Evolutionary conservation across 2,329 filamentous ascomycete genomes (phyloP).

Genomic region (Gaeumannomyces sp.): DNA sequence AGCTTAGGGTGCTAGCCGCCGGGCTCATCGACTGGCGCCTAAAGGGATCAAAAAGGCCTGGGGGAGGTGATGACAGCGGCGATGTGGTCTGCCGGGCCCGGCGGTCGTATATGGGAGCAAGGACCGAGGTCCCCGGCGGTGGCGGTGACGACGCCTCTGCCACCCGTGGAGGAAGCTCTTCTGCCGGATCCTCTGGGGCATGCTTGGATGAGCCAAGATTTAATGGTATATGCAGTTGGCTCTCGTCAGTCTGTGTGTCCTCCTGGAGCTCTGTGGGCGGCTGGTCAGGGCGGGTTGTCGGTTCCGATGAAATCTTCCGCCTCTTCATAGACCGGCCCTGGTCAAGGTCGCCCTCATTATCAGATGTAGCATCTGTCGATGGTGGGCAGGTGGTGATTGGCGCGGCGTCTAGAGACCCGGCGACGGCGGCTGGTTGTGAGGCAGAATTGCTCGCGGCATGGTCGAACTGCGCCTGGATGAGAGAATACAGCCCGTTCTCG

Average conservation of each 20-base stretch:
- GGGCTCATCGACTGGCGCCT: slow-evolving; percentile 23
- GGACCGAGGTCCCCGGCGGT: slow-evolving; percentile 18
- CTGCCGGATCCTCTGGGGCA: background rate
- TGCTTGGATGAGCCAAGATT: background rate
- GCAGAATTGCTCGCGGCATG: slow-evolving; percentile 14
- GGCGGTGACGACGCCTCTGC: background rate
- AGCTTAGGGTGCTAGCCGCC: slow-evolving; percentile 33
- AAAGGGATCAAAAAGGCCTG: slow-evolving; percentile 45
- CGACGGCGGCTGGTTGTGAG: background rate
- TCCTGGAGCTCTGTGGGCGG: background rate
- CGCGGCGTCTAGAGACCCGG: too few relatives aligned
- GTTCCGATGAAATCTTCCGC: background rate
- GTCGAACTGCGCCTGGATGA: slow-evolving; percentile 64
- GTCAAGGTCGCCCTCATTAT: background rate
- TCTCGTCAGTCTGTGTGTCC: background rate
- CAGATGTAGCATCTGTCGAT: background rate
- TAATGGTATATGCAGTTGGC: background rate
- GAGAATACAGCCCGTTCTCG: slow-evolving; percentile 64
- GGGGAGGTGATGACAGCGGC: slow-evolving; percentile 51
- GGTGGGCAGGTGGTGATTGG: background rate
- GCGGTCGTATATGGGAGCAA: background rate
- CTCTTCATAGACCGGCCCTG: background rate
- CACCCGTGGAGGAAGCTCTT: background rate
- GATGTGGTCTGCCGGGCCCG: slow-evolving; percentile 28
- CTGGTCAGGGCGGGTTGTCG: background rate